Evolutionary conservation across 2,329 filamentous ascomycete genomes (phyloP).

Genomic region (Ramichloridium luteum): DNA sequence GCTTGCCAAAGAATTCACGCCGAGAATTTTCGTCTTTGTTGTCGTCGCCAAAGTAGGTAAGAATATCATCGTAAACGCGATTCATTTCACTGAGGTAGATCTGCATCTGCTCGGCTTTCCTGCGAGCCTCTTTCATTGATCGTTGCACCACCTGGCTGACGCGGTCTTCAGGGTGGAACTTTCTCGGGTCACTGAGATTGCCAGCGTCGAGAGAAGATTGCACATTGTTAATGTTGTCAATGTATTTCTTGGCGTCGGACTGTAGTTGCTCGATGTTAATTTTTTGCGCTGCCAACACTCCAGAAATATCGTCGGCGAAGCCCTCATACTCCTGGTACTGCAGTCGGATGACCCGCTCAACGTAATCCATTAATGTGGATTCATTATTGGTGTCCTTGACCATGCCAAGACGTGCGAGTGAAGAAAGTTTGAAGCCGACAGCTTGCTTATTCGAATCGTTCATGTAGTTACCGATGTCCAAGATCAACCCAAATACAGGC

Average conservation of each 20-base stretch:
- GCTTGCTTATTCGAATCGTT: slow-evolving; percentile 99
- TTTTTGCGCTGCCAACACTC: slow-evolving; percentile 70
- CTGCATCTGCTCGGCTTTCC: slow-evolving; percentile 92
- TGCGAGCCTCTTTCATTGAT: slow-evolving; percentile 88
- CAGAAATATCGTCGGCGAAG: slow-evolving; percentile 72
- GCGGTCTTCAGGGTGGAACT: slow-evolving; percentile 94
- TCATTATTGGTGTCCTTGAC: slow-evolving; percentile 99
- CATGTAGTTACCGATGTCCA: slow-evolving; percentile 99
- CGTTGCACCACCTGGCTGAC: slow-evolving; percentile 84
- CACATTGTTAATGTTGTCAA: slow-evolving; percentile 87
- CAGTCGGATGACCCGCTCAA: slow-evolving; percentile 90
- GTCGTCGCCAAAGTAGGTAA: slow-evolving; percentile 94
- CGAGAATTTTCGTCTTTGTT: slow-evolving; percentile 81
- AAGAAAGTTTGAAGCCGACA: slow-evolving; percentile 93
- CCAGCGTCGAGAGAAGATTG: slow-evolving; percentile 85
- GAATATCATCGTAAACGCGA: slow-evolving; percentile 84
- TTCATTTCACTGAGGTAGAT: slow-evolving; percentile 89
- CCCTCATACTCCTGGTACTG: slow-evolving; percentile 94
- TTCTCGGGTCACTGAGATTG: slow-evolving; percentile 90
- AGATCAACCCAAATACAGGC: slow-evolving; percentile 88
- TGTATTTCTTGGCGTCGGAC: slow-evolving; percentile 77
- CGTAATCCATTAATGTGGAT: slow-evolving; percentile 85
- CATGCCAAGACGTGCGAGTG: slow-evolving; percentile 84
- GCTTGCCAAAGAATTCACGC: slow-evolving; percentile 88
- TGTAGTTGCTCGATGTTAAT: slow-evolving; percentile 90